A percentile compares a stretch with the other conserved stretches of the same genome.
Conservation (phyloP, 2,329 filamentous ascomycete species). For the Magnaporthiopsis poae region DNA sequence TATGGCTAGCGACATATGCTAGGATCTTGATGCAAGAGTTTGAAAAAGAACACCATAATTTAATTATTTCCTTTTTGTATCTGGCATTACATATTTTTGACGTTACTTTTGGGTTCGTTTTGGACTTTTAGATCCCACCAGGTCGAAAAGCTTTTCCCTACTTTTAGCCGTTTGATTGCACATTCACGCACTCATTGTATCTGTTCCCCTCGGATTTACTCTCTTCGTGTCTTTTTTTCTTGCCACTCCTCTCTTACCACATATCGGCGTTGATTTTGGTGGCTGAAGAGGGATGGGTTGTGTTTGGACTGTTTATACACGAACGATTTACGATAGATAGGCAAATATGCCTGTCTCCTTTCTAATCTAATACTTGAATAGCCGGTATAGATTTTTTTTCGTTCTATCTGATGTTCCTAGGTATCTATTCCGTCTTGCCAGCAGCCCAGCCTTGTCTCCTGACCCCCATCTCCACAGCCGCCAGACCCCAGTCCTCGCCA, state of each 20-base stretch:
- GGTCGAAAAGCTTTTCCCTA: background rate
- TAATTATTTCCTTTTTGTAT: conserved; percentile 18
- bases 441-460: conserved; percentile 60
- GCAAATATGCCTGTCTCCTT: background rate
- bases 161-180: background rate
- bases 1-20: background rate
- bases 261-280: background rate
- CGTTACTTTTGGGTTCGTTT: background rate
- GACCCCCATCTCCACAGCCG: conserved; percentile 84
- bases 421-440: conserved; percentile 42
- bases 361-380: conserved; percentile 9
- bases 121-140: background rate
- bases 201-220: conserved; percentile 11
- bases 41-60: conserved; percentile 16
- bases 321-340: conserved; percentile 12
- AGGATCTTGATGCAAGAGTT: background rate
- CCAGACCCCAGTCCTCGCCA: conserved; percentile 89
- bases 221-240: background rate
- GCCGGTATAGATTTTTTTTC: background rate
- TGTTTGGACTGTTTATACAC: conserved; percentile 7
- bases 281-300: background rate
- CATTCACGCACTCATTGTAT: conserved; percentile 8
- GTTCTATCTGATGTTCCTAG: background rate
- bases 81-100: background rate
- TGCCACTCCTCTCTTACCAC: conserved; percentile 4